A percentile compares a stretch with the other conserved stretches of the same genome.
phyloP scores from a whole-genome alignment of 371 early-diverging fungal genomes.

The Apophysomyces elegans region DNA sequence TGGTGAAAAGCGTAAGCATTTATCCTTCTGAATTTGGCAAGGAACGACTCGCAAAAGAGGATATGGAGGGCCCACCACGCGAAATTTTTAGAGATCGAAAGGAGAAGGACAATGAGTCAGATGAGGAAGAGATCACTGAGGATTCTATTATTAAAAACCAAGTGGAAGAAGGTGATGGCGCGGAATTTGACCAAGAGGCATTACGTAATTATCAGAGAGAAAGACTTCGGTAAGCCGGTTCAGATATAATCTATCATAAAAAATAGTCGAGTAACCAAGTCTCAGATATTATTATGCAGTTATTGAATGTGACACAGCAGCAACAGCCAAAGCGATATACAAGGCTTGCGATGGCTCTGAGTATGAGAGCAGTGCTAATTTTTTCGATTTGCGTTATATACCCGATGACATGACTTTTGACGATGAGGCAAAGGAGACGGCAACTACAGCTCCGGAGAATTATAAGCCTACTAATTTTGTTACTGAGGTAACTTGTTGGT shows the following conservation, averaged over 20 bases:
- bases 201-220: constrained; percentile 95
- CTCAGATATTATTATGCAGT: constrained; percentile 93
- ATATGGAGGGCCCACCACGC: constrained; percentile 82
- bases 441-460: constrained; percentile 74
- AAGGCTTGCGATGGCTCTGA: constrained; percentile 92
- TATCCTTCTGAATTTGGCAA: constrained; percentile 98
- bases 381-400: constrained; percentile 96
- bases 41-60: constrained; percentile 80
- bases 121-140: constrained; percentile 57
- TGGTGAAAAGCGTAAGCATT: constrained; percentile 79
- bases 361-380: constrained; percentile 92
- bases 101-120: constrained; percentile 33
- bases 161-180: constrained; percentile 59
- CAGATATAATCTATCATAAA: not conserved
- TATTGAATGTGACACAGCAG: constrained; percentile 87
- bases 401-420: constrained; percentile 92
- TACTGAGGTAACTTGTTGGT: constrained; percentile 59
- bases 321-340: constrained; percentile 85
- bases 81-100: constrained; percentile 69
- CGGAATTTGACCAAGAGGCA: constrained; percentile 85
- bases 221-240: constrained; percentile 61
- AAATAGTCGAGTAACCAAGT: not conserved
- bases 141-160: constrained; percentile 55
- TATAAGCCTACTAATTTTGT: constrained; percentile 83
- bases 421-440: constrained; percentile 72